Conservation (phyloP, 2,329 filamentous ascomycete species). For the Calonectria montana region DNA sequence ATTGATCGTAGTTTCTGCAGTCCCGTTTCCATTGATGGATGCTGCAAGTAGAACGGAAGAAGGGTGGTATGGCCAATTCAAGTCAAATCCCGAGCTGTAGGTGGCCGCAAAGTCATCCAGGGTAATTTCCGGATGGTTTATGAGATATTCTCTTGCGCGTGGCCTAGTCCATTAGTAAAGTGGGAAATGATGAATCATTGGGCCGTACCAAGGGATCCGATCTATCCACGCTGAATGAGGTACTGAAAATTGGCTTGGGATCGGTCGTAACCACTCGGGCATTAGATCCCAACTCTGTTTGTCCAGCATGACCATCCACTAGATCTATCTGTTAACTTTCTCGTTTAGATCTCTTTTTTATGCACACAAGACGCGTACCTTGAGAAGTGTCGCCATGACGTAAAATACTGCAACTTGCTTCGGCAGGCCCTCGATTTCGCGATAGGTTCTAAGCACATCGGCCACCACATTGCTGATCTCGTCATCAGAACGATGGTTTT, state of each 20-base stretch:
- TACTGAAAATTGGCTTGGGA: constrained; percentile 39
- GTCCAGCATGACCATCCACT: constrained; percentile 47
- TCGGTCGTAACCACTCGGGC: constrained; percentile 45
- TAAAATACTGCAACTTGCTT: constrained; percentile 48
- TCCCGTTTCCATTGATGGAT: constrained; percentile 25
- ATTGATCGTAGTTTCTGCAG: constrained; percentile 39
- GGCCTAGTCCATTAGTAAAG: constrained; percentile 35
- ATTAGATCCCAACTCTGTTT: constrained; percentile 45
- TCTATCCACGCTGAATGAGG: constrained; percentile 47
- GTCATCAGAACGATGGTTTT: constrained; percentile 38
- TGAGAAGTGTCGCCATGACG: constrained; percentile 43
- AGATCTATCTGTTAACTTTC: neutral
- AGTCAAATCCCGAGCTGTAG: constrained; percentile 46
- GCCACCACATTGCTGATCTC: constrained; percentile 48
- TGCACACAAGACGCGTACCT: constrained; percentile 32
- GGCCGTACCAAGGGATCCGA: constrained; percentile 44
- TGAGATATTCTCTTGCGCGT: constrained; percentile 43
- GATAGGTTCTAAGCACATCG: constrained; percentile 44
- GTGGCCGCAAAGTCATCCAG: constrained; percentile 46
- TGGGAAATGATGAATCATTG: neutral
- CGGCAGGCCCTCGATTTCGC: constrained; percentile 44
- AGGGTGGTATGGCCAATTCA: constrained; percentile 47
- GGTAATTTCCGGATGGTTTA: constrained; percentile 44
- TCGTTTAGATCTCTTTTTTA: neutral
- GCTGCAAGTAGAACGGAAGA: constrained; percentile 38